Conservation (phyloP, 2,329 filamentous ascomycete genomes). For the Alternaria dauci region DNA sequence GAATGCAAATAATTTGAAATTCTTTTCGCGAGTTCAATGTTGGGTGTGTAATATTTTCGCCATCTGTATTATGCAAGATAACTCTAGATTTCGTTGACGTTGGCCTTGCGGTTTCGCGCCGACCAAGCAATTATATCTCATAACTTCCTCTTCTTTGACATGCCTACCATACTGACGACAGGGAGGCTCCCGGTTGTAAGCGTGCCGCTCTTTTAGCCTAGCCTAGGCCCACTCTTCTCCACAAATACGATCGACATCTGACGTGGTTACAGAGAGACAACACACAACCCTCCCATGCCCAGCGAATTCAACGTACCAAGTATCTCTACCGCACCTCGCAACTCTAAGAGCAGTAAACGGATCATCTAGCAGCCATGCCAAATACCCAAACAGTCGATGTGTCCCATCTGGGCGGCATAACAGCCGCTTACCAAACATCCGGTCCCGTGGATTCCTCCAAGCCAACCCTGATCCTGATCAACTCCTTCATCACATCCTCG, state of each 20-base stretch:
- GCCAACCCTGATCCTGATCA: constrained; percentile 61
- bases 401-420: constrained; percentile 61
- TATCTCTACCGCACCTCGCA: too few relatives aligned
- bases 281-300: background rate
- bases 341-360: background rate
- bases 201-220: background rate
- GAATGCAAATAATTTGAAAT: background rate
- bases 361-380: constrained; percentile 26
- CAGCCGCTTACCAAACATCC: constrained; percentile 58
- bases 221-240: background rate
- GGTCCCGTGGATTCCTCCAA: constrained; percentile 50
- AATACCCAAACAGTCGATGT: constrained; percentile 54
- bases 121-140: background rate
- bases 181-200: background rate
- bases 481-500: constrained; percentile 61
- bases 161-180: background rate
- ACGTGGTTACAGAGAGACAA: background rate
- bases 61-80: background rate
- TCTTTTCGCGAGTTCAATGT: background rate
- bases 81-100: background rate
- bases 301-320: too few relatives aligned
- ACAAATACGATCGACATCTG: constrained; percentile 1
- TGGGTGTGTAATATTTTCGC: background rate
- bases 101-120: background rate
- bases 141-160: background rate